phyloP scores from a whole-genome alignment of 192 early-diverging fungal genomes.

The Lunasporangiospora selenospora region DNA sequence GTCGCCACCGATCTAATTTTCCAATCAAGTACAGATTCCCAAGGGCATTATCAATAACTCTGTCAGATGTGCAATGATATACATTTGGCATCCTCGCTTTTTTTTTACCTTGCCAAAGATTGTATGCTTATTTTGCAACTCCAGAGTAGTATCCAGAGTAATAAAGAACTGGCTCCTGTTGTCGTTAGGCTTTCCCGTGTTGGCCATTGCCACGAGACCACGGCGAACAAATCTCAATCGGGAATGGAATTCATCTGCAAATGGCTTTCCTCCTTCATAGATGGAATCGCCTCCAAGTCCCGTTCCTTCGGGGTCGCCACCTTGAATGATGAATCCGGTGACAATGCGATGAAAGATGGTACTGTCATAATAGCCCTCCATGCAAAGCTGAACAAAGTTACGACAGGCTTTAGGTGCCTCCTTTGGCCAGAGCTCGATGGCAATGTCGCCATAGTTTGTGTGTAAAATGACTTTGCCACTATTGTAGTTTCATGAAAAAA shows the following conservation, averaged over 20 bases:
- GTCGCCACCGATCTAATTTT: slow-evolving; percentile 88
- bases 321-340: slow-evolving; percentile 92
- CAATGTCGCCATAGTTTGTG: slow-evolving; percentile 85
- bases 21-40: too few relatives aligned
- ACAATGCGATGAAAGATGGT: slow-evolving; percentile 93
- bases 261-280: slow-evolving; percentile 71
- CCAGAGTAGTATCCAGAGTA: slow-evolving; percentile 82
- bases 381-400: slow-evolving; percentile 95
- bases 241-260: slow-evolving; percentile 93
- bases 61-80: too few relatives aligned
- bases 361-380: slow-evolving; percentile 90
- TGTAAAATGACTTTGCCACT: slow-evolving; percentile 83
- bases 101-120: slow-evolving; percentile 86
- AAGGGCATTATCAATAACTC: too few relatives aligned
- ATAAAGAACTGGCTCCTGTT: slow-evolving; percentile 97
- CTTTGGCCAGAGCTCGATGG: slow-evolving; percentile 95
- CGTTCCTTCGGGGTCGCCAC: slow-evolving; percentile 93
- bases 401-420: slow-evolving; percentile 89
- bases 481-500: too few relatives aligned
- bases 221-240: slow-evolving; percentile 88
- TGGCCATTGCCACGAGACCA: slow-evolving; percentile 92
- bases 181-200: slow-evolving; percentile 72
- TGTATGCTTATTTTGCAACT: slow-evolving; percentile 89
- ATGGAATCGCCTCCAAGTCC: slow-evolving; percentile 89
- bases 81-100: too few relatives aligned